A percentile compares a stretch with the other conserved stretches of the same genome.
phyloP scores from a whole-genome alignment of 768 basidiomycete genomes.

The Amylocystis lapponica region DNA sequence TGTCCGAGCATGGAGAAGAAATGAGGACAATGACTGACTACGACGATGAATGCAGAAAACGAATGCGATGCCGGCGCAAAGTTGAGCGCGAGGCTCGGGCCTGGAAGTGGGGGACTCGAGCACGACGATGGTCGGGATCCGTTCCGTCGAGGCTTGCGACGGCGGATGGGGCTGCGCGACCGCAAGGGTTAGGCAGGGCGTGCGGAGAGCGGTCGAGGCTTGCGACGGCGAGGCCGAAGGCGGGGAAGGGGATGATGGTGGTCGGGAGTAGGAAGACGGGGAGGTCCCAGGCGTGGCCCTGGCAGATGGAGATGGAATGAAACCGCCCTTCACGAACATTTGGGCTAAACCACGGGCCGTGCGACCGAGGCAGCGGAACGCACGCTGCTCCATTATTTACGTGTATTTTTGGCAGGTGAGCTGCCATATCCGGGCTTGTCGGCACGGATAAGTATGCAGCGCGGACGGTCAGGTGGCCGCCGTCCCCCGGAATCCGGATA shows the following conservation, averaged over 20 bases:
- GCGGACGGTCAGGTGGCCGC: too few relatives aligned
- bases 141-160: too few relatives aligned
- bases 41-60: not conserved
- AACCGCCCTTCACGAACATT: not conserved
- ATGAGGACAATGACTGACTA: not conserved
- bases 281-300: not conserved
- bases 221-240: not conserved
- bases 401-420: too few relatives aligned
- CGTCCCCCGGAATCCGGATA: too few relatives aligned
- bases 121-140: not conserved
- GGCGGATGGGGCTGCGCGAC: not conserved
- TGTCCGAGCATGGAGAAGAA: conserved; percentile 42
- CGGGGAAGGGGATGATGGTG: not conserved
- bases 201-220: not conserved
- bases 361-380: not conserved
- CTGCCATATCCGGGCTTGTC: not conserved
- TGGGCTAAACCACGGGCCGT: not conserved
- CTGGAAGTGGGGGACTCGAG: conserved; percentile 1
- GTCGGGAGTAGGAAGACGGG: not conserved
- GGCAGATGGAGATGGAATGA: not conserved
- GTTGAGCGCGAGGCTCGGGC: too few relatives aligned
- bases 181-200: not conserved
- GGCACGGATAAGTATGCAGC: too few relatives aligned
- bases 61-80: too few relatives aligned
- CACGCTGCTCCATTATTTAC: not conserved